These are phyloP conservation scores for Apiotrichum montevideense DNA, from an alignment of 1,284 basidiomycete species.

Conservation along the genomic window DNA sequence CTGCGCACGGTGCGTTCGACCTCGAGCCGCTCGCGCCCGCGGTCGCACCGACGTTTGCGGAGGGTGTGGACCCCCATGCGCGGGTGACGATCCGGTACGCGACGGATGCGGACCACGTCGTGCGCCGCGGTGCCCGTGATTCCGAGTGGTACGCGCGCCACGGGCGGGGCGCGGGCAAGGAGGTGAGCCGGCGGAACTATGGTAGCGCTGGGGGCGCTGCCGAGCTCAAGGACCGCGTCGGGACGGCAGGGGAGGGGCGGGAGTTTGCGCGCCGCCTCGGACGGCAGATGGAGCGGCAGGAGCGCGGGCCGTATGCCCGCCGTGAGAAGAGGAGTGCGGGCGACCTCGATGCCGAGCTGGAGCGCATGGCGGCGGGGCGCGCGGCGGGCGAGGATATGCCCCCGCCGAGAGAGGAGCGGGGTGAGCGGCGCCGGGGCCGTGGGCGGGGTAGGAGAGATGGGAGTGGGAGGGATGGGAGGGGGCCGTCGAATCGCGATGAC, in stretches of 20 bases:
- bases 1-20: conserved; percentile 14
- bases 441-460: conserved; percentile 6
- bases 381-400: conserved; percentile 13
- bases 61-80: conserved; percentile 35
- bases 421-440: conserved; percentile 3
- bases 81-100: conserved; percentile 37
- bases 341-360: conserved; percentile 40
- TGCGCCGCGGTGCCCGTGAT: conserved; percentile 24
- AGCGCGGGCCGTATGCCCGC: conserved; percentile 17
- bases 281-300: conserved; percentile 15
- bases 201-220: conserved; percentile 11
- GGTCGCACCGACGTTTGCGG: not conserved
- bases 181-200: conserved; percentile 14
- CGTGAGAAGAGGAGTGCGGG: conserved; percentile 4
- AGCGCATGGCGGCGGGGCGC: conserved; percentile 23
- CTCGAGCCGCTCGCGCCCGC: conserved; percentile 7
- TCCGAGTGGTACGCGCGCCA: conserved; percentile 38
- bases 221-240: conserved; percentile 14
- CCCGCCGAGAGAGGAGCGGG: not conserved
- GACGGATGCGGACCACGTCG: conserved; percentile 24
- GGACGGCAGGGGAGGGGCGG: conserved; percentile 24
- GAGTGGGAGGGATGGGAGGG: conserved; percentile 14
- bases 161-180: conserved; percentile 37
- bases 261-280: conserved; percentile 35
- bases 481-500: conserved; percentile 22